phyloP scores from a whole-genome alignment of 768 basidiomycete genomes.

The Cytidiella melzeri region DNA sequence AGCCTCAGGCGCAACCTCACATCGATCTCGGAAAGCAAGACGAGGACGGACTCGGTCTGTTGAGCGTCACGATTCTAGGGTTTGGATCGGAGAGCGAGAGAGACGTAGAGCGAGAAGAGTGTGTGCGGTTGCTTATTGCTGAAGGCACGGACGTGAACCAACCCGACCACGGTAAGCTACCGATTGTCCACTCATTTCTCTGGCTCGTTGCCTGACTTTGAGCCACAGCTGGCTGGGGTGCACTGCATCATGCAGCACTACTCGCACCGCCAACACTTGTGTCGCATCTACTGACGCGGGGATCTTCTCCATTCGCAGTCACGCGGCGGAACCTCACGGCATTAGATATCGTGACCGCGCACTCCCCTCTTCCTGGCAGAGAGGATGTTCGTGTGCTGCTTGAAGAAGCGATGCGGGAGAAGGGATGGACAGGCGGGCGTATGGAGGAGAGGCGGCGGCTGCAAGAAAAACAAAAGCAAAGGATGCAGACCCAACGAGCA shows the following conservation, averaged over 20 bases:
- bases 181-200: background rate
- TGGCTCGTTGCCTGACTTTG: background rate
- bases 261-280: slow-evolving; percentile 86
- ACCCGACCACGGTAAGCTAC: slow-evolving; percentile 57
- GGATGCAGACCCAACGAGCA: slow-evolving; percentile 44
- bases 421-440: slow-evolving; percentile 75
- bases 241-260: slow-evolving; percentile 87
- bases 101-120: slow-evolving; percentile 88
- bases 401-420: slow-evolving; percentile 81
- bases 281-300: slow-evolving; percentile 88
- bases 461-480: slow-evolving; percentile 52
- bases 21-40: slow-evolving; percentile 69
- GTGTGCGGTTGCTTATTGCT: slow-evolving; percentile 69
- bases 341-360: slow-evolving; percentile 84
- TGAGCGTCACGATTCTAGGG: slow-evolving; percentile 74
- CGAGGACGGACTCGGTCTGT: slow-evolving; percentile 79
- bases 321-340: slow-evolving; percentile 81
- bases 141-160: slow-evolving; percentile 65
- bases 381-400: slow-evolving; percentile 83
- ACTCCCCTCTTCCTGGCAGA: slow-evolving; percentile 73
- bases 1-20: slow-evolving; percentile 57
- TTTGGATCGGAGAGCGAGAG: slow-evolving; percentile 78
- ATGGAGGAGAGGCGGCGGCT: slow-evolving; percentile 63
- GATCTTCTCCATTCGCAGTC: slow-evolving; percentile 73
- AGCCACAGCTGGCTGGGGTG: slow-evolving; percentile 83